Evolutionary conservation across 2,329 filamentous ascomycete genomes (phyloP).

Genomic region (Chalara sp.): DNA sequence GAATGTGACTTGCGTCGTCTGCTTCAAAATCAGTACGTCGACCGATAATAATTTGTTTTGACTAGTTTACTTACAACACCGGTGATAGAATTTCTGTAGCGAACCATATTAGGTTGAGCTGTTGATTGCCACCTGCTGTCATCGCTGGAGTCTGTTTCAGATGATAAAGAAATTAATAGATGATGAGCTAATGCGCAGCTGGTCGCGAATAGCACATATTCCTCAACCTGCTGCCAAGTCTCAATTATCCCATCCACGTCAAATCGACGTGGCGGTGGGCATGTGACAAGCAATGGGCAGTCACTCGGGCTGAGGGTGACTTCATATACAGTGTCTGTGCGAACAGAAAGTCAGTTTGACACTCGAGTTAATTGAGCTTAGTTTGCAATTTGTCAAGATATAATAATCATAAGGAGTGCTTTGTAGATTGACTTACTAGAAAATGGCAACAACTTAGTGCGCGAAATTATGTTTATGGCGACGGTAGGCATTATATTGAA

Average conservation of each 20-base stretch:
- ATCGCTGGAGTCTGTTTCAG: too few species aligned
- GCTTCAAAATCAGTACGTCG: too few species aligned
- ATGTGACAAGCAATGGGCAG: constrained; percentile 11
- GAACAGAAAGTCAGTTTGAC: neutral
- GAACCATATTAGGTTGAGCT: too few species aligned
- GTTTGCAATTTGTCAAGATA: neutral
- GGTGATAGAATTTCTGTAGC: too few species aligned
- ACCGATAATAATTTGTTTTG: too few species aligned
- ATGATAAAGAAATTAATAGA: too few species aligned
- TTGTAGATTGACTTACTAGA: neutral
- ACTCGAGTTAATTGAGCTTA: neutral
- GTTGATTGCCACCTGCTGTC: too few species aligned
- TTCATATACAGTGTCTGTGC: constrained; percentile 5
- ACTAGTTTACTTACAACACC: too few species aligned
- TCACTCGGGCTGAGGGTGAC: constrained; percentile 11
- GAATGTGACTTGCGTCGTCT: too few species aligned
- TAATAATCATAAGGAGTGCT: too few species aligned
- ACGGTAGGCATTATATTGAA: constrained; percentile 27
- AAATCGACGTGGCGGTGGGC: constrained; percentile 8
- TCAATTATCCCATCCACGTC: constrained; percentile 2
- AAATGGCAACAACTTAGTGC: constrained; percentile 12
- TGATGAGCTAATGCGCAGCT: constrained; percentile 15
- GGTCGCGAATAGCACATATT: constrained; percentile 21
- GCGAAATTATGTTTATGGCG: constrained; percentile 31
- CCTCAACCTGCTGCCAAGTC: constrained; percentile 12